These are phyloP conservation scores for Imleria badia DNA, from an alignment of 768 basidiomycete species.

Conservation along the genomic window DNA sequence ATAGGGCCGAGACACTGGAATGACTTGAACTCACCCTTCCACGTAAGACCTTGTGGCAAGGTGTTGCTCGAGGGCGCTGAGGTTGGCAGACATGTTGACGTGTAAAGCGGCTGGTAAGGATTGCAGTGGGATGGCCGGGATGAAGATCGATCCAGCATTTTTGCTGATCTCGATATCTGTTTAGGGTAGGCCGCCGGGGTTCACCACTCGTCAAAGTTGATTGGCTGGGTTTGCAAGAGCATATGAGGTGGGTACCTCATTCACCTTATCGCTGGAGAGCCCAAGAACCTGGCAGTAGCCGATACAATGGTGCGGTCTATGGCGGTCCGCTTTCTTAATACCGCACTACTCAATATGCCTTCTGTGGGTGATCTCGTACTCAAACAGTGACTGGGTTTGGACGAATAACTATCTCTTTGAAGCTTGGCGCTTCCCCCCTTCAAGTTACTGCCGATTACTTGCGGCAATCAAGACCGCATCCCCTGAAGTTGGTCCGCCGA, in stretches of 20 bases:
- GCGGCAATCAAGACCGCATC: not conserved
- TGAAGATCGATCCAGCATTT: conserved; percentile 26
- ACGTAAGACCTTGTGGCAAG: conserved; percentile 86
- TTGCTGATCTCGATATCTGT: conserved; percentile 20
- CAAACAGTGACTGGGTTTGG: not conserved
- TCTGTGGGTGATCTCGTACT: not conserved
- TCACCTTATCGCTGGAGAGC: not conserved
- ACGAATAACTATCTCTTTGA: not conserved
- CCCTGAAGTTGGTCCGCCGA: not conserved
- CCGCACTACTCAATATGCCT: not conserved
- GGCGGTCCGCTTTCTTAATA: not conserved
- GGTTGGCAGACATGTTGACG: conserved; percentile 61
- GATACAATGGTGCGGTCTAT: not conserved
- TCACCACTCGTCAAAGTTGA: conserved; percentile 5
- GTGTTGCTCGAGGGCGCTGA: conserved; percentile 79
- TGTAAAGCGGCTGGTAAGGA: conserved; percentile 7
- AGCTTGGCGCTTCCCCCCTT: too few relatives aligned
- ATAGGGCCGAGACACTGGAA: conserved; percentile 3
- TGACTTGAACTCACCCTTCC: conserved; percentile 71
- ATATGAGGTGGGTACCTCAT: not conserved
- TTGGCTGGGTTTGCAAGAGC: conserved; percentile 8
- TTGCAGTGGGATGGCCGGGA: conserved; percentile 25
- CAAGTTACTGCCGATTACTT: not conserved
- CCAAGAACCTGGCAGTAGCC: not conserved
- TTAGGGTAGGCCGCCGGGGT: conserved; percentile 33